Base-by-base conservation (phyloP, 2,329 filamentous ascomycete species). In the Calonectria leucothoes region DNA sequence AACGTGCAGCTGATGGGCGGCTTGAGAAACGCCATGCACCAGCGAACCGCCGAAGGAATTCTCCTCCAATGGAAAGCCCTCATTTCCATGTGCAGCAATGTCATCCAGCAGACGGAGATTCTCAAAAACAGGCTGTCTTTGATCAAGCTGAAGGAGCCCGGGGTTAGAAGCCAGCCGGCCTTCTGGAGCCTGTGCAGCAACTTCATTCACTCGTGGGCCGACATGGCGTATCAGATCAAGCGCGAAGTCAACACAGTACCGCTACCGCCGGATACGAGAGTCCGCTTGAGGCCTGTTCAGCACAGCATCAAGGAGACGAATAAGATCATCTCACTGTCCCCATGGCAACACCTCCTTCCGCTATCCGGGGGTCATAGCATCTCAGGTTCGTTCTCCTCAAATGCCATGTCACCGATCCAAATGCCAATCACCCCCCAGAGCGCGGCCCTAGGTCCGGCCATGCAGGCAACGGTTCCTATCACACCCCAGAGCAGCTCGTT, bases 81-180 rank as follows among this genome's bases (percentile, higher is more conserved):
- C 57, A 92, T 96, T 66, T 88, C 91, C 59, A 94, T 93, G 80
- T 96, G 94, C 81, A 90, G 90, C 52, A 87, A 91, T 15, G 92
- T 94, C 23, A 89, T 96, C 51, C 91, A 94, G 70, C 92, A 94
- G 77, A 94, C 94, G 2, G 92, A 95, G 79, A 88, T 91, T 14
- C 88, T 98, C 33, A 93, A 94, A 80, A 88, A 88, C 48, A 90
- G 93, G n/a, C 86, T 98, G 14, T 94, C 93, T 4, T 89, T 90
- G 59, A 94, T 98, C 86, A 95, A 95, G 82, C 87, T 98, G 14
- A 97, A 96, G 82, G 95, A 98, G 79, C 94, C 94, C 10, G 93
- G 92, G 14, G 90, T 94, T 65, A 90, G 95, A 68, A 92, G 89
- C 2, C 91, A 93, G 79, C 82, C 87, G 3, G 84, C 86, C 20